Evolutionary conservation across 208 protist genomes (phyloP), one percentile per base, ranked within the genome.

Genomic region (Porcisia hertigi): DNA sequence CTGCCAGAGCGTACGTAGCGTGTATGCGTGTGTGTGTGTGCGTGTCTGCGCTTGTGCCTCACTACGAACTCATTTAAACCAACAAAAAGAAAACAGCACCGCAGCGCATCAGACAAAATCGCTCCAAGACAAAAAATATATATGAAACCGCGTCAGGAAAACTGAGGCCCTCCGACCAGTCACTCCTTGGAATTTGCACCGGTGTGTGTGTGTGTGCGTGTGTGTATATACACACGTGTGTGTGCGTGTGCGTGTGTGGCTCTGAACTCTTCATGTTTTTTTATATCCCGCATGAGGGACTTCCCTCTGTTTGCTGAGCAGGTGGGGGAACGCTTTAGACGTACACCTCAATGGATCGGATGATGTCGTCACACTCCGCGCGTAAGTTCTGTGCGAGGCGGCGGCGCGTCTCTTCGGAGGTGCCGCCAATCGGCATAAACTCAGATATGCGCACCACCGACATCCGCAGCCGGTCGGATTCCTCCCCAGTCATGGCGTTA

Each of bases 341-440:
- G 65, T 95, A 97, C 14, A 91, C 86, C 76, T 94, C 86, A 62
- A 97, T 95, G 80, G 85, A 88, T 53, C 77, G 78, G 3, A 97
- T 81, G 59, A 97, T 84, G 43, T 97, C 88, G 58, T 97, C 89
- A 72, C 93, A 97, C 85, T 97, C 93, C 0, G 73, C 41, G 45
- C 84, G 83, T 34, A 97, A 73, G 64, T 94, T 91, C 80, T 83
- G 81, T 34, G 91, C 90, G 60, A 95, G 89, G 4, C 76, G 69
- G 49, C 80, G 86, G 12, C 93, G 88, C 52, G 83, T 86, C 54
- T 95, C 93, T 73, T 94, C 91, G 3, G 80, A 84, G 16, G 84
- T 87, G 45, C 85, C 83, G 30, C 83, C 84, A 55, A 95, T 85
- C 23, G 91, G 91, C 91, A 97, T 95, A 70, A 97, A 96, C 86